Evolutionary conservation across 164 flowering plant species (phyloP).

Genomic region (Malania oleifera): DNA sequence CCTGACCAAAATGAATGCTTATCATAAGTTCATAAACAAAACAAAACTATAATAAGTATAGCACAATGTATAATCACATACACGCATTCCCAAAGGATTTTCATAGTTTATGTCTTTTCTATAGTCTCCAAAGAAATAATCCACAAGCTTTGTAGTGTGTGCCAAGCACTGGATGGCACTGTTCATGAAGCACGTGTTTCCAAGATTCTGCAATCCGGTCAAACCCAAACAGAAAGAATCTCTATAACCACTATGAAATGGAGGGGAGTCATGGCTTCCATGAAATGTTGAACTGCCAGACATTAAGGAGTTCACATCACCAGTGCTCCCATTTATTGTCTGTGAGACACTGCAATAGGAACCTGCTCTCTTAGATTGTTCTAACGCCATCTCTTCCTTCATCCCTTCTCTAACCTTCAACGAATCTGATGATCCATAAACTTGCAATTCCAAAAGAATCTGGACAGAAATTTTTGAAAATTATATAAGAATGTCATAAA

Average conservation of each 20-base stretch:
- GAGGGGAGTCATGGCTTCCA: constrained; percentile 15
- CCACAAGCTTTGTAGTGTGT: constrained; percentile 88
- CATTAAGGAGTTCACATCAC: constrained; percentile 23
- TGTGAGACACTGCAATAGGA: constrained; percentile 33
- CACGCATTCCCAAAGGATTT: constrained; percentile 86
- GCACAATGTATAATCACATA: constrained; percentile 27
- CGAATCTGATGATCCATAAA: constrained; percentile 82
- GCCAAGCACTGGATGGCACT: constrained; percentile 91
- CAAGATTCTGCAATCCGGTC: constrained; percentile 90
- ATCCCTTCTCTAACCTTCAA: constrained; percentile 52
- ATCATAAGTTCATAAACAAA: background rate
- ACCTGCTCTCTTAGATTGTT: constrained; percentile 26
- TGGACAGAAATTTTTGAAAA: constrained; percentile 26
- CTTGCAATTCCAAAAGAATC: constrained; percentile 83
- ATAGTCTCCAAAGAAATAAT: constrained; percentile 87
- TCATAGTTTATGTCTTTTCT: constrained; percentile 66
- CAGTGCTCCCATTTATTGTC: constrained; percentile 46
- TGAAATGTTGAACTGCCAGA: background rate
- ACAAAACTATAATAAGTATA: background rate
- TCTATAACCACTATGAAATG: constrained; percentile 26
- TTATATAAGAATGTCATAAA: constrained; percentile 12
- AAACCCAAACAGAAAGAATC: constrained; percentile 70
- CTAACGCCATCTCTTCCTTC: constrained; percentile 46
- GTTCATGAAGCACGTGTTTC: constrained; percentile 97
- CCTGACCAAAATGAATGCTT: constrained; percentile 36